phyloP scores from a whole-genome alignment of 2,329 filamentous ascomycete species.

The Fusarium goolgardi region DNA sequence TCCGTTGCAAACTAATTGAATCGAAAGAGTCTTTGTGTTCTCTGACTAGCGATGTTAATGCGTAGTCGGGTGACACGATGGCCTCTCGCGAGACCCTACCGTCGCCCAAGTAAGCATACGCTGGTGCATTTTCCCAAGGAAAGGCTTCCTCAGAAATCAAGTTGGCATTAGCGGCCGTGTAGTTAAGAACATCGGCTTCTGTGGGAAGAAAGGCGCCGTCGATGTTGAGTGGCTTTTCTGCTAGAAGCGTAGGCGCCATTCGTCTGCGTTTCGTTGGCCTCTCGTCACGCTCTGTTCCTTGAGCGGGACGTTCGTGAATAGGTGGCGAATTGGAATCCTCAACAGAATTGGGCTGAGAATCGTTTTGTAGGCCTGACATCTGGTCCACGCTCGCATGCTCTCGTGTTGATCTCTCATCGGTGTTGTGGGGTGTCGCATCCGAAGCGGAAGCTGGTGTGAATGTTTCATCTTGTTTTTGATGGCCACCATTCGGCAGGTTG shows the following conservation, averaged over 20 bases:
- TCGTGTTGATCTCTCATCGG: background rate
- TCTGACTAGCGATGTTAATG: slow-evolving; percentile 42
- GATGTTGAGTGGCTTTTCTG: slow-evolving; percentile 32
- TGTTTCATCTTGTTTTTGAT: background rate
- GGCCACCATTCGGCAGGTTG: background rate
- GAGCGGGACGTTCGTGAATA: background rate
- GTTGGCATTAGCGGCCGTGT: background rate
- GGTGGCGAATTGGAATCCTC: background rate
- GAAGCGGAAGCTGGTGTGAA: background rate
- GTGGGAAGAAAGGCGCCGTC: slow-evolving; percentile 42
- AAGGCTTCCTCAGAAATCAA: background rate
- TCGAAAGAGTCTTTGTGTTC: slow-evolving; percentile 46
- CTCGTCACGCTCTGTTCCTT: slow-evolving; percentile 12
- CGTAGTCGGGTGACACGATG: slow-evolving; percentile 41
- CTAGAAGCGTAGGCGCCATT: slow-evolving; percentile 43
- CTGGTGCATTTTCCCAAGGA: slow-evolving; percentile 41
- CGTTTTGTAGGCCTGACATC: background rate
- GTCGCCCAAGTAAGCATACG: slow-evolving; percentile 53
- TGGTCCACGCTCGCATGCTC: background rate
- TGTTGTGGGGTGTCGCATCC: background rate
- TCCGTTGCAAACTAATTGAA: slow-evolving; percentile 38
- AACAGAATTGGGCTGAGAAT: background rate
- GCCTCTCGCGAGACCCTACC: slow-evolving; percentile 45
- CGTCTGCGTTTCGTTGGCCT: slow-evolving; percentile 46
- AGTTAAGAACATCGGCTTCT: slow-evolving; percentile 40